Evolutionary conservation across 192 early-diverging fungal species (phyloP), one percentile per base, ranked within the genome.

Genomic region (Cetraspora pellucida): DNA sequence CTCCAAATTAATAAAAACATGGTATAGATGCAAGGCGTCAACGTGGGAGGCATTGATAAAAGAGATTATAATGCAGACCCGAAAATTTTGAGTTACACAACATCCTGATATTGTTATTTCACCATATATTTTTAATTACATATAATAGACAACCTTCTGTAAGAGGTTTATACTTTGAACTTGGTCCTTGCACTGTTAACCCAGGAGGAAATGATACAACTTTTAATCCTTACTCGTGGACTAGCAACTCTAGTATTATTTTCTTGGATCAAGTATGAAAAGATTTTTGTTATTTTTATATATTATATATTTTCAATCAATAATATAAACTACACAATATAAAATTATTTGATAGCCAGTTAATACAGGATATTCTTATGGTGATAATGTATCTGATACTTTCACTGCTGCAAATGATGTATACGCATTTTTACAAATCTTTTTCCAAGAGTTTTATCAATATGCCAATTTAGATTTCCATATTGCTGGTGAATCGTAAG

Each of bases 331-430:
- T 46, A 68, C 59, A 68, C 59, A 43, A 23, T 54, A 28, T 30
- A 59, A 63, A 14, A 54, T 64, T 50, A 14, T 14, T 16, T 25
- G 8, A 7, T 75, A 90, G 87, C 96, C 95, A 31, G 87, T 92
- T 30, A 94, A 96, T 72, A 94, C 95, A 61, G 97, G 97, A 0
- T 99, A 92, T 87, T 92, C 90, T 63, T 94, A 98, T 77, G 91
- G 94, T 59, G 86, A 85, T 60, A 82, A 88, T 21, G 93, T 94
- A 37, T 84, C 82, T 70, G 90, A 88, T 80, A 92, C 92, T n/a
- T 82, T 88, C 13, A 87, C 89, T 21, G 93, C 96, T 0, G 95
- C 94, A 67, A 85, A 88, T 57, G 95, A 96, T 80, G 92, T 95
- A 19, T 95, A 97, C 79, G 93, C 89, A 65, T 96, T 98, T 78